These are phyloP conservation scores for Fusarium pseudocircinatum DNA, from an alignment of 2,329 filamentous ascomycete genomes.

Conservation along the genomic window DNA sequence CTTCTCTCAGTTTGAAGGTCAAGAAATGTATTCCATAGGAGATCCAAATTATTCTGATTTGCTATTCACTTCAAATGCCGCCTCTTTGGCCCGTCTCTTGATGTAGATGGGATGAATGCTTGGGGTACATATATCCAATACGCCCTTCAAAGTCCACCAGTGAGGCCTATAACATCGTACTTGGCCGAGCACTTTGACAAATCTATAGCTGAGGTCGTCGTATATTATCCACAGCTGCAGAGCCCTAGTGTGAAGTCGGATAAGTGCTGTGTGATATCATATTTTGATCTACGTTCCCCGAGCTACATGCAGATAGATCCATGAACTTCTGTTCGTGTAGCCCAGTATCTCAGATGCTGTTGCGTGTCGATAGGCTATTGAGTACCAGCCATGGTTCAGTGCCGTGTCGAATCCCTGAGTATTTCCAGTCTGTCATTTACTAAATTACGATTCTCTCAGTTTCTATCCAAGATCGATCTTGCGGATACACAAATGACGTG, in stretches of 20 bases:
- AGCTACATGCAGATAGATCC: neutral
- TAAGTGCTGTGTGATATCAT: neutral
- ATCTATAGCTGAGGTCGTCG: neutral
- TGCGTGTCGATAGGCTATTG: neutral
- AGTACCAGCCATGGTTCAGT: neutral
- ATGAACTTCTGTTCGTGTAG: neutral
- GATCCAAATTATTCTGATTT: neutral
- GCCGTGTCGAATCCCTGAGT: neutral
- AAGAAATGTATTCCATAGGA: neutral
- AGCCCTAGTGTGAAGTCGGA: neutral
- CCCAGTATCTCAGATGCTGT: neutral
- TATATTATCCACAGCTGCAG: neutral
- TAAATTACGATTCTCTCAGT: neutral
- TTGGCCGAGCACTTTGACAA: neutral
- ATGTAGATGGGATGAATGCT: neutral
- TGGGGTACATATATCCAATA: neutral
- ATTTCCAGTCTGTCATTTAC: neutral
- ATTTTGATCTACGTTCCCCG: neutral
- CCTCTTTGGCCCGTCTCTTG: neutral
- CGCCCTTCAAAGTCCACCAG: neutral
- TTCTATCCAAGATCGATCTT: constrained; percentile 12
- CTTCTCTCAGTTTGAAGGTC: too few relatives aligned
- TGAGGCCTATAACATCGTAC: neutral
- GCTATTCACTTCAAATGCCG: too few relatives aligned
- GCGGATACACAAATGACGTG: constrained; percentile 37